Evolutionary conservation across 1,284 basidiomycete species (phyloP).

Genomic region (Cutaneotrichosporon cutaneum): DNA sequence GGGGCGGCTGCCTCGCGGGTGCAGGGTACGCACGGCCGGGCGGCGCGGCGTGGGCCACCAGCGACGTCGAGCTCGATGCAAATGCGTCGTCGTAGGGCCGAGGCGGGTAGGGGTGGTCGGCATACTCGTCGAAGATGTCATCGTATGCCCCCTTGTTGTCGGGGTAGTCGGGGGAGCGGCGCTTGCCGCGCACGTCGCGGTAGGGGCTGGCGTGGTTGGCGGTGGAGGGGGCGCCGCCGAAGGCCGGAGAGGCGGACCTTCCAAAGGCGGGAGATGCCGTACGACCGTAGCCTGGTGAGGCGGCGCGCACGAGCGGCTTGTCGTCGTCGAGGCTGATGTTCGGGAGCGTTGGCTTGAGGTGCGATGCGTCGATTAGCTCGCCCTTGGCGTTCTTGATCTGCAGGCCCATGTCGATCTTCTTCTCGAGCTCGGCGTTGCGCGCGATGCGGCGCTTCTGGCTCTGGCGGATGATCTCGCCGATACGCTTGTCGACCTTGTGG

Average conservation of each 20-base stretch:
- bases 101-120: conserved; percentile 6
- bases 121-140: conserved; percentile 8
- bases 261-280: conserved; percentile 2
- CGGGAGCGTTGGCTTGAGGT: conserved; percentile 91
- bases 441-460: conserved; percentile 82
- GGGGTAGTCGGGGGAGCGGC: conserved; percentile 6
- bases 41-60: conserved; percentile 6
- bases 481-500: conserved; percentile 98
- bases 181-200: not conserved
- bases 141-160: conserved; percentile 3
- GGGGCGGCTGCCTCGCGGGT: not conserved
- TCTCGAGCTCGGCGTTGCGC: conserved; percentile 76
- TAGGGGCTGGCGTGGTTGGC: not conserved
- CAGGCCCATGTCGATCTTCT: conserved; percentile 82
- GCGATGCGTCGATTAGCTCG: conserved; percentile 61
- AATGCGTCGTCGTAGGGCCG: not conserved
- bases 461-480: conserved; percentile 87
- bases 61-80: conserved; percentile 4
- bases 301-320: not conserved
- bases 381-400: conserved; percentile 94
- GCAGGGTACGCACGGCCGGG: not conserved
- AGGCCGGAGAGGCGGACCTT: not conserved
- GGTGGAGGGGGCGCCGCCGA: not conserved
- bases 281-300: not conserved
- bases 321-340: conserved; percentile 73